Evolutionary conservation across 2,329 filamentous ascomycete genomes (phyloP).

Genomic region (Epichloe brachyelytri): DNA sequence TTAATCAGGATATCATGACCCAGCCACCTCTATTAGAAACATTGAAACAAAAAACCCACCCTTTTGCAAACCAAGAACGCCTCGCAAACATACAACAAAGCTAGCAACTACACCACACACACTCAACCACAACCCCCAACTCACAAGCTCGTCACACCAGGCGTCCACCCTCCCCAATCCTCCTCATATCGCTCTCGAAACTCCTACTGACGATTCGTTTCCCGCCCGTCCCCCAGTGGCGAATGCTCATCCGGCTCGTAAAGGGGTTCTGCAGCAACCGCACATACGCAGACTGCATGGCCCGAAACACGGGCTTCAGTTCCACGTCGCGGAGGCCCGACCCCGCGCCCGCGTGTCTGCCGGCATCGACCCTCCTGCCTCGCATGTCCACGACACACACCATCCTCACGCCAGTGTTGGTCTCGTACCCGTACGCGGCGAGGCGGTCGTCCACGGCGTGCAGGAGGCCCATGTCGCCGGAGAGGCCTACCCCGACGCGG

Average conservation of each 20-base stretch:
- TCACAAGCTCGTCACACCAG: constrained; percentile 53
- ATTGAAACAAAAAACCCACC: neutral
- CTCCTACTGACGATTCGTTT: constrained; percentile 67
- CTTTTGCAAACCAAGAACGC: neutral
- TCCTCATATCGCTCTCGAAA: constrained; percentile 71
- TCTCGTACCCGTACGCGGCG: constrained; percentile 90
- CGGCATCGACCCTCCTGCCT: constrained; percentile 42
- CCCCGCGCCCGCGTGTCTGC: constrained; percentile 31
- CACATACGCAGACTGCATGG: constrained; percentile 88
- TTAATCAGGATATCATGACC: too few species aligned
- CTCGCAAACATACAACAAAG: constrained; percentile 10
- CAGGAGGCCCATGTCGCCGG: constrained; percentile 80
- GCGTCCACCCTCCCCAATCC: constrained; percentile 79
- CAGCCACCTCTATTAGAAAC: neutral
- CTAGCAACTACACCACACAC: too few species aligned
- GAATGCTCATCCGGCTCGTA: constrained; percentile 79
- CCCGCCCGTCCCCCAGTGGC: constrained; percentile 40
- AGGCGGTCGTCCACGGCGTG: constrained; percentile 90
- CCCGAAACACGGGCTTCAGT: constrained; percentile 78
- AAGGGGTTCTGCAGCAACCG: constrained; percentile 79
- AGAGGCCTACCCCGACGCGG: constrained; percentile 35
- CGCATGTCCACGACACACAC: constrained; percentile 86
- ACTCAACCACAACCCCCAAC: constrained; percentile 8
- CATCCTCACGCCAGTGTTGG: constrained; percentile 87
- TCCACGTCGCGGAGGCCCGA: constrained; percentile 76